Evolutionary conservation across 2,329 filamentous ascomycete species (phyloP), one percentile per base, ranked within the genome.

Genomic region (Cercospora sp.): DNA sequence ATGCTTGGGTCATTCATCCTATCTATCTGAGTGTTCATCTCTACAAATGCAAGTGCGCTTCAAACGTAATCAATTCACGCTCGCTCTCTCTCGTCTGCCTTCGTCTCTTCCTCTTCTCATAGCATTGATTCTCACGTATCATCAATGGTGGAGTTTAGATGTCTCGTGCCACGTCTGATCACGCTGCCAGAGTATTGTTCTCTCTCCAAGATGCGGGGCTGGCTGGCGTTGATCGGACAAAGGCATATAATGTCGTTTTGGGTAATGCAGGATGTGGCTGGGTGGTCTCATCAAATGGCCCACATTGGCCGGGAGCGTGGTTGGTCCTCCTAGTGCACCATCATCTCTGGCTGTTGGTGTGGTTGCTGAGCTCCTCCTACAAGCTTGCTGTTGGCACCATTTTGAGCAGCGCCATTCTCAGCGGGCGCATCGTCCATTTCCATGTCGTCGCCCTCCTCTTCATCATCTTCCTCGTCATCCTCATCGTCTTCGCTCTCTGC

Each of bases 401-500:
- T 64, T 10, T 63, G 33, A 48, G 26, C 48, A 55, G 48, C 28
- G 39, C 66, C 60, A 36, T 71, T 72, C 60, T 67, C 61, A 30
- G 64, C 59, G 39, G 66, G 67, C 23, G 69, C 70, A 20, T 75
- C 73, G 60, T 73, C 73, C 69, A 75, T 75, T 60, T 76, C 75
- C 72, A 76, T 75, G n/a, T 77, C 75, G 20, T 74, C 73, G 45
- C 74, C 72, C 33, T 79, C 80, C 60, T 78, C 76, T 20, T 61
- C 67, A 61, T 82, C 80, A 66, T 85, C 85, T 39, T 75, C 73
- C 16, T 76, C 73, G 42, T 78, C 76, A 64, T 81, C 81, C 45
- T 80, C 80, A 42, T 79, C 75, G 55, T 82, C 80, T 65, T 85
- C 85, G 63, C 73, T 78, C 70, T 80, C 80, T 31, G 72, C 79